Conservation (phyloP, 257 asterid species). For the Rehmannia glutinosa region DNA sequence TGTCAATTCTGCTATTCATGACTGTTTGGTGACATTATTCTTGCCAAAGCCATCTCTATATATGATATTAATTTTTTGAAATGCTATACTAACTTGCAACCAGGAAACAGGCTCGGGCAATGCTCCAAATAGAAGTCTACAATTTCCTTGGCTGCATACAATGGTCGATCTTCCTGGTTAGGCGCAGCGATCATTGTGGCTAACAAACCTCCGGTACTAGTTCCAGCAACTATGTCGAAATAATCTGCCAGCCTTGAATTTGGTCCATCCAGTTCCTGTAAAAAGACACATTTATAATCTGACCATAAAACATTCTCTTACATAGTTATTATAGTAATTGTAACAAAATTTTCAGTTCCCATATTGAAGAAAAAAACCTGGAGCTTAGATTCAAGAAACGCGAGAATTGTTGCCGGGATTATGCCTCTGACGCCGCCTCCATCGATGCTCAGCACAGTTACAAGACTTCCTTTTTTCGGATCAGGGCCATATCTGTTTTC, state of each 20-base stretch:
- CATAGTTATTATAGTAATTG: not conserved
- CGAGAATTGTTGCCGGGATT: constrained; percentile 45
- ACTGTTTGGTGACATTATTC: too few species aligned
- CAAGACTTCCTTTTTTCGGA: constrained; percentile 36
- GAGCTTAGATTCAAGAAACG: constrained; percentile 57
- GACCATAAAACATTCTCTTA: too few species aligned
- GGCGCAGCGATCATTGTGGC: constrained; percentile 49
- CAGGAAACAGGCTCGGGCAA: constrained; percentile 38
- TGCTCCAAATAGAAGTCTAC: constrained; percentile 33
- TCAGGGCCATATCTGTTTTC: not conserved
- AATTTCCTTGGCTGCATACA: constrained; percentile 41
- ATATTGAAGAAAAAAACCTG: constrained; percentile 25
- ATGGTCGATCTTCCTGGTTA: constrained; percentile 22
- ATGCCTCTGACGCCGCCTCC: constrained; percentile 69
- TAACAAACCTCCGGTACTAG: constrained; percentile 46
- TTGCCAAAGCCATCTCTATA: not conserved
- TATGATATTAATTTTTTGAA: not conserved
- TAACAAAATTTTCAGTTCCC: not conserved
- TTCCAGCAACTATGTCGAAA: constrained; percentile 50
- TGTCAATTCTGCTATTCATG: too few species aligned
- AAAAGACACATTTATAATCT: not conserved
- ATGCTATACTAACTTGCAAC: constrained; percentile 15
- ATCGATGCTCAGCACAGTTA: constrained; percentile 52
- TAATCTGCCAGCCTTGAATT: constrained; percentile 46
- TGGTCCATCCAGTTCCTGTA: constrained; percentile 42